Percentiles rank a stretch among this genome's conserved stretches.
phyloP scores from a whole-genome alignment of 2,329 filamentous ascomycete genomes.

The Penicillium sp. region DNA sequence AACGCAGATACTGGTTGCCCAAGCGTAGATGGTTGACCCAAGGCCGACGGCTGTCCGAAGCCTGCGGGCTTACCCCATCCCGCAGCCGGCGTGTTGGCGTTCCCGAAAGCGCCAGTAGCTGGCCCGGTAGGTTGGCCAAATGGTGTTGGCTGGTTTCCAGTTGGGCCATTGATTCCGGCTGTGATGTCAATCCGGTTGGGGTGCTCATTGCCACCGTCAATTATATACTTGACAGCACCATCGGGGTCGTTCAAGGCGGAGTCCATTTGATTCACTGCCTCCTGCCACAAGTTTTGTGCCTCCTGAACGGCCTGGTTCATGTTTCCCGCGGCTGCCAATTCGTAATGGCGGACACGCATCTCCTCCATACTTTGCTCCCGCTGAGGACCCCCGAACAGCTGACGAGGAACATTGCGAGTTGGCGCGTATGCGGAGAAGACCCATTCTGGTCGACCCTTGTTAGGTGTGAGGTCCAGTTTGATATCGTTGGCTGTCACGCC shows the following conservation, averaged over 20 bases:
- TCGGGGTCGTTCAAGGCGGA: constrained; percentile 69
- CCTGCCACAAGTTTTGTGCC: constrained; percentile 61
- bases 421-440: constrained; percentile 86
- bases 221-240: constrained; percentile 71
- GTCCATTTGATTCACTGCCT: constrained; percentile 72
- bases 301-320: constrained; percentile 56
- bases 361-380: constrained; percentile 90
- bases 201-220: constrained; percentile 68
- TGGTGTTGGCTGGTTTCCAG: constrained; percentile 14
- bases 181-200: constrained; percentile 70
- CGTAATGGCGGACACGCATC: constrained; percentile 72
- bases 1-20: constrained; percentile 4
- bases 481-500: constrained; percentile 64
- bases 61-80: constrained; percentile 1
- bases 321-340: constrained; percentile 65
- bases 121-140: constrained; percentile 17
- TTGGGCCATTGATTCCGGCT: constrained; percentile 36
- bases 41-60: constrained; percentile 14
- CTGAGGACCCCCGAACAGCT: constrained; percentile 77
- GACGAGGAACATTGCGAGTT: constrained; percentile 72
- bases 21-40: neutral
- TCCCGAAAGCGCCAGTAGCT: constrained; percentile 2
- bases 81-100: neutral
- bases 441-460: constrained; percentile 75
- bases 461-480: constrained; percentile 63